phyloP scores from a whole-genome alignment of 164 flowering plant species.

The Buxus sempervirens region DNA sequence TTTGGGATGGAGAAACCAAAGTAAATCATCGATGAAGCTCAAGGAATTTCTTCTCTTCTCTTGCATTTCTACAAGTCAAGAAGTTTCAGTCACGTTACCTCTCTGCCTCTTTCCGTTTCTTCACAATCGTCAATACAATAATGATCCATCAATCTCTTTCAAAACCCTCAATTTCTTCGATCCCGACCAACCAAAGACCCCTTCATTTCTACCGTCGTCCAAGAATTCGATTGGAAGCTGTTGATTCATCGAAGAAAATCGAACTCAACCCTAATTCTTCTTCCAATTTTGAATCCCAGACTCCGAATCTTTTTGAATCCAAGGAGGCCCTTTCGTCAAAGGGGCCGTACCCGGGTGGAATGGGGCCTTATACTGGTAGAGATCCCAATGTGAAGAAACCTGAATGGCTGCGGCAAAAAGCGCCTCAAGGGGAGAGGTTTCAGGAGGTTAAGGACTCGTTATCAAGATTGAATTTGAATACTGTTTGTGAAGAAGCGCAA shows the following conservation, averaged over 20 bases:
- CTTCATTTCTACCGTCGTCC: constrained; percentile 2
- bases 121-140: neutral
- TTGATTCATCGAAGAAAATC: constrained; percentile 16
- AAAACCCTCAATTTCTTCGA: constrained; percentile 18
- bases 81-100: too few relatives aligned
- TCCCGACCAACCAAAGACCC: constrained; percentile 15
- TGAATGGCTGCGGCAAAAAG: constrained; percentile 81
- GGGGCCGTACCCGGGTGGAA: constrained; percentile 39
- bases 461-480: constrained; percentile 67
- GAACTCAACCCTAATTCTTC: neutral
- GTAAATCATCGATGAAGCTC: too few relatives aligned
- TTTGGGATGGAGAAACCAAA: too few relatives aligned
- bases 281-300: neutral
- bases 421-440: constrained; percentile 75
- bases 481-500: constrained; percentile 94
- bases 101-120: neutral
- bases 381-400: constrained; percentile 88
- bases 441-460: constrained; percentile 66
- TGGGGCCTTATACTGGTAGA: constrained; percentile 76
- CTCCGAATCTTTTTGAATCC: constrained; percentile 31
- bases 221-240: constrained; percentile 16
- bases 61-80: too few relatives aligned
- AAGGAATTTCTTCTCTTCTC: too few relatives aligned
- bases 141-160: constrained; percentile 25
- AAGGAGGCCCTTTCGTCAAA: constrained; percentile 9